A percentile compares a stretch with the other conserved stretches of the same genome.
phyloP scores from a whole-genome alignment of 495 filamentous ascomycete genomes.

The Xylaria scruposa region DNA sequence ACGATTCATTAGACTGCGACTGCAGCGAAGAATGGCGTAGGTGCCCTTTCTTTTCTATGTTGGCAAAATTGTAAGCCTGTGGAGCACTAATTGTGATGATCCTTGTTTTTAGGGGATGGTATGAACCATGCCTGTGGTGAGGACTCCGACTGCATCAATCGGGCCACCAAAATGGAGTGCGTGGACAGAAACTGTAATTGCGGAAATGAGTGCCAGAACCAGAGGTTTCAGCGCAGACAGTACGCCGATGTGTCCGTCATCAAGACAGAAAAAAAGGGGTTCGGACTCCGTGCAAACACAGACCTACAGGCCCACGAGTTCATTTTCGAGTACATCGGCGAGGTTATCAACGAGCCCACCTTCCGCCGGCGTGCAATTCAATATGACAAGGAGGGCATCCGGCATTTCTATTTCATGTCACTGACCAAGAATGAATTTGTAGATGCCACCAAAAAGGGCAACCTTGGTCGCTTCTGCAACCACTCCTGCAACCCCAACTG shows the following conservation, averaged over 20 bases:
- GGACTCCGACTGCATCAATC: constrained; percentile 98
- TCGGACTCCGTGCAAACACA: constrained; percentile 81
- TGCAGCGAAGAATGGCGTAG: constrained; percentile 96
- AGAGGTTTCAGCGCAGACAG: constrained; percentile 89
- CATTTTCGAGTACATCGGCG: constrained; percentile 97
- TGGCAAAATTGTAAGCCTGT: constrained; percentile 27
- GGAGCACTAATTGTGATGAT: constrained; percentile 34
- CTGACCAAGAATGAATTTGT: constrained; percentile 96
- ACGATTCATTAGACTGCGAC: constrained; percentile 91
- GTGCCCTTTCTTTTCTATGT: constrained; percentile 45
- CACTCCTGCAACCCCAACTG: constrained; percentile 99
- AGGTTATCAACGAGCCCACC: constrained; percentile 91
- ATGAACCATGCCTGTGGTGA: constrained; percentile 90
- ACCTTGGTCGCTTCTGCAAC: constrained; percentile 97
- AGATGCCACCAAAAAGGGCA: constrained; percentile 96
- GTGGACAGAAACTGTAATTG: constrained; percentile 83
- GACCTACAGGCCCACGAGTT: constrained; percentile 83
- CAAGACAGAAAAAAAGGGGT: constrained; percentile 97
- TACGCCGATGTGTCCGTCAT: constrained; percentile 94
- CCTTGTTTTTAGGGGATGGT: constrained; percentile 62
- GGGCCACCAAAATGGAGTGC: constrained; percentile 97
- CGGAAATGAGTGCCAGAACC: constrained; percentile 87
- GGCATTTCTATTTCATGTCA: constrained; percentile 99
- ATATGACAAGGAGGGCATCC: constrained; percentile 95
- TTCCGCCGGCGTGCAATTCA: constrained; percentile 88